Base-by-base conservation (phyloP, 805 yeast genomes). In the Komagataella populi region DNA sequence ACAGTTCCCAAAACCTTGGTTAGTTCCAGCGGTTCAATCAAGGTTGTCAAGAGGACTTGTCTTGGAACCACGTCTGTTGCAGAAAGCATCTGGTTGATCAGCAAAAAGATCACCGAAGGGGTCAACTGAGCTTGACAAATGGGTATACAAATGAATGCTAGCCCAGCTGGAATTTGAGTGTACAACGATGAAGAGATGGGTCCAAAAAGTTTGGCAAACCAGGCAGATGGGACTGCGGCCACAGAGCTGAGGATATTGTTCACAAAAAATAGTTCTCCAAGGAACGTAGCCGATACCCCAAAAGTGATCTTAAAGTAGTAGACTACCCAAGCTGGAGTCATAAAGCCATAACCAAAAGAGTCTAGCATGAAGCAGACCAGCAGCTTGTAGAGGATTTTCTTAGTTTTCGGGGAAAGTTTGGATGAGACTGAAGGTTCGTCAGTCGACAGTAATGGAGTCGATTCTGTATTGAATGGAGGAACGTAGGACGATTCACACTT, bases 51-150 rank as follows among this genome's bases (percentile, higher is more conserved):
- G 45, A 89, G 70, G 6, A 88, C 78, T 65, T 88, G 96, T 50
- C 97, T 76, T 6, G 96, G 96, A 2, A 88, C 93, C 24, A 88
- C 96, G 62, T 89, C 97, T 90, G 89, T 87, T 1, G 90, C 79
- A 2, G 82, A 72, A 0, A 87, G 78, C 2, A 82, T 67, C 53
- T 80, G 81, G 55, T 86, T 79, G 23, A 76, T 61, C 18, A 82
- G 56, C 39, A 84, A 69, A 5, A 79, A 64, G 0, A 67, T 51
- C 23, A 84, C 71, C 0, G 91, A 84, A 2, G 60, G 48, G 0
- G 62, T 53, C n/a, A 69, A 54, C 14, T 59, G 59, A 20, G 54
- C 53, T 16, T 73, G 70, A 6, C 73, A 66, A 3, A 75, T 55
- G 4, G 87, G 86, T 8, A 80, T 70, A 12, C 71, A 49, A 2